Base-by-base conservation (phyloP, 768 basidiomycete genomes). In the Lentinula sp. region DNA sequence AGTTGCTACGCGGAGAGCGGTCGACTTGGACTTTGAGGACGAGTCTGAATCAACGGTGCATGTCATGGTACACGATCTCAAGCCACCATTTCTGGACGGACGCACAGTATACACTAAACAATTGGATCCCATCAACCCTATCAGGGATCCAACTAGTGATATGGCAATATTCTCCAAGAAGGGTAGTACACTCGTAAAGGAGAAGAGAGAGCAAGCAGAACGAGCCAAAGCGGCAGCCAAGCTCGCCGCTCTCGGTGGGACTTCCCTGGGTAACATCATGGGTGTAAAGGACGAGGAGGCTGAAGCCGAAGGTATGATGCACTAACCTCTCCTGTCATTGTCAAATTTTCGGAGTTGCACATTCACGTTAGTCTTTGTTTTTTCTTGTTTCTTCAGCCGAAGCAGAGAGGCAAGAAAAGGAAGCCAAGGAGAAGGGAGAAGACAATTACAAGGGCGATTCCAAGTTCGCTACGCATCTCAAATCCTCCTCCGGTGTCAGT, bases 41-140 rank as follows among this genome's bases (percentile, higher is more conserved):
- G 97, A 98, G 67, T 88, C 91, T 0, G 94, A 96, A 69, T 95
- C 95, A 2, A 91, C 94, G 0, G 96, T 98, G 1, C 97, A 98
- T 69, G 93, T 99, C 58, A 91, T 99, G 78, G 91, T 97, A 5
- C 97, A 98, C 67, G 89, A 97, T 71, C 83, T 98, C 58, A 98
- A 96, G 68, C 97, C 97, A 0, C 97, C 97, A 1, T 99, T 98
- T 80, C 81, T 99, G 63, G 97, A 99, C 69, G 97, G 97, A 0
- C 90, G 93, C 23, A 93, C 91, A 0, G 92, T 98, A 0, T 99
- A 90, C 73, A 99, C 97, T 2, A 95, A 90, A 70, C 97, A 98
- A 69, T 81, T 98, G 8, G 97, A 98, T 52, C 95, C 96, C 0
- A 93, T 98, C 74, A 98, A 98, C 69, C 97, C 97, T 2, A 92